Evolutionary conservation across 2,329 filamentous ascomycete species (phyloP).

Genomic region (Monascus ruber): DNA sequence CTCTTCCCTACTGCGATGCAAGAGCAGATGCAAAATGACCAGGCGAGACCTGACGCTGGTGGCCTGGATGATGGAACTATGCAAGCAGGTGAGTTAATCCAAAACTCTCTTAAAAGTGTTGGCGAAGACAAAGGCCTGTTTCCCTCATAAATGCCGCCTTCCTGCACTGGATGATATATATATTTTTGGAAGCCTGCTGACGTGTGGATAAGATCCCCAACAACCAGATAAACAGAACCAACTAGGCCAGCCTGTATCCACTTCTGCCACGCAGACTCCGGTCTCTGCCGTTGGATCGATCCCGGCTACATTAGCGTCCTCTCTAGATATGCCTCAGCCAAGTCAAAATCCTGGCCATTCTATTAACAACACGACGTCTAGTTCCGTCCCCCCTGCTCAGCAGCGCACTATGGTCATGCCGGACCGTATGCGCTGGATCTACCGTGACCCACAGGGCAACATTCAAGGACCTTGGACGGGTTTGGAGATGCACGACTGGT

Average conservation of each 20-base stretch:
- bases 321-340: conserved; percentile 18
- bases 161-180: not conserved
- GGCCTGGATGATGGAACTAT: conserved; percentile 45
- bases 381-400: conserved; percentile 57
- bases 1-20: conserved; percentile 85
- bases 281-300: conserved; percentile 24
- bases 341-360: conserved; percentile 25
- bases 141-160: too few relatives aligned
- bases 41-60: conserved; percentile 50
- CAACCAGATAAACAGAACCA: conserved; percentile 19
- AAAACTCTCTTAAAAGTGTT: not conserved
- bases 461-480: conserved; percentile 93
- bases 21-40: conserved; percentile 64
- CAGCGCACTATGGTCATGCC: conserved; percentile 97
- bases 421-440: conserved; percentile 97
- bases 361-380: conserved; percentile 43
- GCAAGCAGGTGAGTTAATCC: conserved; percentile 41
- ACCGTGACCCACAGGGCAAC: conserved; percentile 84
- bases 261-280: conserved; percentile 24
- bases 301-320: conserved; percentile 16
- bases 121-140: too few relatives aligned
- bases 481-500: conserved; percentile 99
- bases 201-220: conserved; percentile 12
- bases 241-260: conserved; percentile 16
- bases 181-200: conserved; percentile 2